These are phyloP conservation scores for Trypanosoma caninum DNA, from an alignment of 208 protist genomes.

Conservation along the genomic window DNA sequence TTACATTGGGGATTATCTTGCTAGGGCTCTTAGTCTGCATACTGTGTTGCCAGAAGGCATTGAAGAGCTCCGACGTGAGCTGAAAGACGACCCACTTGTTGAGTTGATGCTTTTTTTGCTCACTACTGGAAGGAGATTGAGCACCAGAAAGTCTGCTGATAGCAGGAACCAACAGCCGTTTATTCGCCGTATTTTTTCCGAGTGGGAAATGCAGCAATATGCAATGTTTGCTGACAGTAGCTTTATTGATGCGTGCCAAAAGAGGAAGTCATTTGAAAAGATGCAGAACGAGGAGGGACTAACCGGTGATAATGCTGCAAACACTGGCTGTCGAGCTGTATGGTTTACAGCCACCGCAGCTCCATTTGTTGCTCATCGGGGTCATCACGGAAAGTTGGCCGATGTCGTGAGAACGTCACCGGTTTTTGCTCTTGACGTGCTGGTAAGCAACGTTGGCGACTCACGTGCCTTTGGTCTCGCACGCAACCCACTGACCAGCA, in stretches of 20 bases:
- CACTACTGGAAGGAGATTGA: constrained; percentile 23
- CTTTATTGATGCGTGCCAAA: constrained; percentile 46
- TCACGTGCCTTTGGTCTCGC: constrained; percentile 79
- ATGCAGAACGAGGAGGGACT: constrained; percentile 2
- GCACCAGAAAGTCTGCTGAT: not conserved
- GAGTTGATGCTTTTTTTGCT: constrained; percentile 46
- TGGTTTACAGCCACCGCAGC: constrained; percentile 72
- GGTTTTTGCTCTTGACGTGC: constrained; percentile 58
- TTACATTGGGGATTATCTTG: constrained; percentile 52
- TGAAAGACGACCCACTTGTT: constrained; percentile 50
- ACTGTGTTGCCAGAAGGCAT: constrained; percentile 45
- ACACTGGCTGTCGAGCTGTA: constrained; percentile 53
- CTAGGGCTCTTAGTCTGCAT: constrained; percentile 58
- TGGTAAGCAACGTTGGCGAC: constrained; percentile 57
- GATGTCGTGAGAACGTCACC: not conserved
- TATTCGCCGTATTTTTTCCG: constrained; percentile 41
- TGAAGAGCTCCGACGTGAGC: constrained; percentile 38
- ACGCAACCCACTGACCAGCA: constrained; percentile 39
- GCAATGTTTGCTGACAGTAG: constrained; percentile 58
- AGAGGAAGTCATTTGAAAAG: not conserved
- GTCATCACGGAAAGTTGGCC: constrained; percentile 20
- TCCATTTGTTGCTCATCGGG: constrained; percentile 36
- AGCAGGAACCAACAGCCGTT: not conserved
- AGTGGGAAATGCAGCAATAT: constrained; percentile 84
- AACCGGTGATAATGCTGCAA: constrained; percentile 3